A percentile compares a stretch with the other conserved stretches of the same genome.
phyloP scores from a whole-genome alignment of 148 eudicot species.

The Amaranthus cruentus region DNA sequence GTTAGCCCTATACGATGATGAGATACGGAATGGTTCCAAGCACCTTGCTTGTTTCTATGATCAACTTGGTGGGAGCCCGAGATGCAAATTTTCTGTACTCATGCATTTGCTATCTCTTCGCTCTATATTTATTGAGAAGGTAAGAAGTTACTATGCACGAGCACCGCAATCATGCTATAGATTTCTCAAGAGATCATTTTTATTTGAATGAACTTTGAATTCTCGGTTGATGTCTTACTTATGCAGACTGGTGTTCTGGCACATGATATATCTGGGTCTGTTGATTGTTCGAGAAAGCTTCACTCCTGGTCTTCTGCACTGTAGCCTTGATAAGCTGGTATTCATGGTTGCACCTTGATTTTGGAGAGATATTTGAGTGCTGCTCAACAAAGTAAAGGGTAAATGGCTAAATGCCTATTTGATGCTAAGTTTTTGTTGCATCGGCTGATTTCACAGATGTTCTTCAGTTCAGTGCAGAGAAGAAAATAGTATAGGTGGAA shows the following conservation, averaged over 20 bases:
- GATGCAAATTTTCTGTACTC: not conserved
- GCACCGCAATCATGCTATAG: not conserved
- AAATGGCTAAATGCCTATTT: not conserved
- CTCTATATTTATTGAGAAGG: not conserved
- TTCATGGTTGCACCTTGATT: not conserved
- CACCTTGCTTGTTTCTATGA: not conserved
- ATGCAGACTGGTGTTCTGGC: conserved; percentile 5
- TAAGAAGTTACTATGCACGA: not conserved
- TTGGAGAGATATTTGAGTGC: not conserved
- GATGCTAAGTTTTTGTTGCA: not conserved
- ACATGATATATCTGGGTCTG: not conserved
- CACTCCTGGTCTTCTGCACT: conserved; percentile 1
- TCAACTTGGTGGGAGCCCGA: not conserved
- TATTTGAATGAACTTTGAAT: not conserved
- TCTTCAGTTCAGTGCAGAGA: too few relatives aligned
- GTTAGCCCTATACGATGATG: conserved; percentile 80
- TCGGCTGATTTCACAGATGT: not conserved
- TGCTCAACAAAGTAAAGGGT: not conserved
- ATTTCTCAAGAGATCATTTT: not conserved
- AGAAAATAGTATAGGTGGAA: too few relatives aligned
- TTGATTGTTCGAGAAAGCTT: not conserved
- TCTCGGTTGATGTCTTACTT: not conserved
- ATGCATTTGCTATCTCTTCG: not conserved
- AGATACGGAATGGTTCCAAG: not conserved
- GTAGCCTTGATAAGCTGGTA: not conserved